Percentiles rank a stretch among this genome's conserved stretches.
phyloP scores from a whole-genome alignment of 345 rosid genomes.

The Lepidium didymum region DNA sequence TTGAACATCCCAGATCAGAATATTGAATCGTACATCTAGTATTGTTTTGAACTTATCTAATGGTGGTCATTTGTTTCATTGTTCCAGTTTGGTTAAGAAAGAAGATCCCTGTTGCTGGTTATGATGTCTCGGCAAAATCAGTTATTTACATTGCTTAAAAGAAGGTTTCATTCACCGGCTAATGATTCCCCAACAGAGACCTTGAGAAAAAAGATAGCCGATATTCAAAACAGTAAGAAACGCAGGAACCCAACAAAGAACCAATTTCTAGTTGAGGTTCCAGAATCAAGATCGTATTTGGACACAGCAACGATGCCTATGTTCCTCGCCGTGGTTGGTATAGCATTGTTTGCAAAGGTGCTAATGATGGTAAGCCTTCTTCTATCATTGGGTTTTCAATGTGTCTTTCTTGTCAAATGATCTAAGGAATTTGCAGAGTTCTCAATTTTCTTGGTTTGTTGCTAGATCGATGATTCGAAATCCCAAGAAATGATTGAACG shows the following conservation, averaged over 20 bases:
- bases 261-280: conserved; percentile 68
- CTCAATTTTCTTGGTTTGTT: neutral
- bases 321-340: conserved; percentile 58
- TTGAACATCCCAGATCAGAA: neutral
- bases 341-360: conserved; percentile 65
- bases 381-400: neutral
- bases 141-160: conserved; percentile 22
- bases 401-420: neutral
- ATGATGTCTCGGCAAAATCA: conserved; percentile 38
- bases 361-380: conserved; percentile 67
- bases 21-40: neutral
- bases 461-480: conserved; percentile 64
- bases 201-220: conserved; percentile 46
- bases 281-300: conserved; percentile 53
- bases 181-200: conserved; percentile 47
- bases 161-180: conserved; percentile 38
- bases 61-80: neutral
- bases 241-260: conserved; percentile 41
- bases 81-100: neutral
- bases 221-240: conserved; percentile 46
- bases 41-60: neutral
- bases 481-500: conserved; percentile 87
- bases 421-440: neutral
- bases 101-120: conserved; percentile 13
- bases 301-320: conserved; percentile 81